Base-by-base conservation (phyloP, 2,329 filamentous ascomycete genomes). In the Colletotrichum tabaci region DNA sequence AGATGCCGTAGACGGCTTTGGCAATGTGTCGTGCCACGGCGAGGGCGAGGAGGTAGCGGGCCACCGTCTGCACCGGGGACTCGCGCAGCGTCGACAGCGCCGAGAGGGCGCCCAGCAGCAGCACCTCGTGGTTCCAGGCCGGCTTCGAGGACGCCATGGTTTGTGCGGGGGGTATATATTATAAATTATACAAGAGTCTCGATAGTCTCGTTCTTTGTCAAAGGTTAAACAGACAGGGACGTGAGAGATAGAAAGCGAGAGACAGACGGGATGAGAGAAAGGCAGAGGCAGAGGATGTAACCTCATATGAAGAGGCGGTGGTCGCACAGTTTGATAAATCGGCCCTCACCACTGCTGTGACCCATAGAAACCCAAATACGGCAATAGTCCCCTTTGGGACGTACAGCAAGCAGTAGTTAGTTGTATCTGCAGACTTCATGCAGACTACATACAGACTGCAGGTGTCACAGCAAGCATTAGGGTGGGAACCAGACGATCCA, bases 1-100 rank as follows among this genome's bases (percentile, higher is more conserved):
- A 77, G 50, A 83, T 58, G 12, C 77, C 76, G 74, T 84, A 85
- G 7, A 76, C 5, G 1, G 26, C 15, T 18, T 38, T 23, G 13
- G n/a, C 12, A 13, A 13, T 0, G 18, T 70, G 57, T 47, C 63
- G 46, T 15, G 30, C 40, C 5, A 21, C 49, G 4, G 66, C n/a
- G 18, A 50, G 23, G 10, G n/a, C 21, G 46, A 66, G 6, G 8
- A 70, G 16, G 12, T 46, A 44, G 2, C 56, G 49, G 18, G 55
- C 46, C 6, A 38, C 35, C 8, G 56, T 47, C 46, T 66, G 67
- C 21, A 70, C 7, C 6, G 2, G 21, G 4, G 62, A 61, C 13
- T 50, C 52, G n/a, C 18, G 62, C 2, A 70, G 18, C 18, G 47
- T 47, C n/a, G 61, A 47, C 3, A 66, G 16, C 1, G 64, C 21